A percentile compares a stretch with the other conserved stretches of the same genome.
Evolutionary conservation across 352 stramenopile species (phyloP).

Genomic region (Peronospora belbahrii): DNA sequence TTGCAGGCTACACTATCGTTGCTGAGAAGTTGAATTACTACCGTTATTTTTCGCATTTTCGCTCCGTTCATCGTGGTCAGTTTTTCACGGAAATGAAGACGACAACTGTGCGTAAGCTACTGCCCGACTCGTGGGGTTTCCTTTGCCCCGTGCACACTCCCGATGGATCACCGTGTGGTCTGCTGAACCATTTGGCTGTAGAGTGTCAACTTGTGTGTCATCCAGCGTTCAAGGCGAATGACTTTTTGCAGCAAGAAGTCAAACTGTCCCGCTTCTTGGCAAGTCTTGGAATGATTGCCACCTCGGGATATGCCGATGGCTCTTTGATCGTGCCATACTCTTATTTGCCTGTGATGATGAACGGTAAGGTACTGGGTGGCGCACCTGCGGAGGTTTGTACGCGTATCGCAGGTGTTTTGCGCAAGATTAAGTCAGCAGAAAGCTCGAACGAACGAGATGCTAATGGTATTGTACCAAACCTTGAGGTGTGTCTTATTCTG

Average conservation of each 20-base stretch:
- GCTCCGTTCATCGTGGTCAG: constrained; percentile 96
- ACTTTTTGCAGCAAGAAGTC: constrained; percentile 63
- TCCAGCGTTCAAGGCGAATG: constrained; percentile 63
- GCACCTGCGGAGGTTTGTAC: constrained; percentile 83
- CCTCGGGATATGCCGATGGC: constrained; percentile 70
- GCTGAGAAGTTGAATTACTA: constrained; percentile 99
- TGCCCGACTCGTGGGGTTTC: constrained; percentile 99
- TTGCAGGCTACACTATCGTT: constrained; percentile 98
- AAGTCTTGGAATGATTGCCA: constrained; percentile 77
- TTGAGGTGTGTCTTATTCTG: constrained; percentile 79
- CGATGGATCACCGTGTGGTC: constrained; percentile 97
- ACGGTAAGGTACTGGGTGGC: constrained; percentile 93
- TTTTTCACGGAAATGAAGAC: constrained; percentile 99
- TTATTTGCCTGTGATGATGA: constrained; percentile 94
- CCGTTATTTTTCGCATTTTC: constrained; percentile 98
- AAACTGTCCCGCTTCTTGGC: constrained; percentile 73
- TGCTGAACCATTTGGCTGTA: constrained; percentile 97
- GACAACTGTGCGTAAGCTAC: constrained; percentile 95
- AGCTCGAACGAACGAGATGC: constrained; percentile 47
- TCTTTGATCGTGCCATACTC: constrained; percentile 81
- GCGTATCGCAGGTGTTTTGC: constrained; percentile 61
- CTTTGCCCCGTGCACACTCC: constrained; percentile 99
- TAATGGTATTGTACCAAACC: constrained; percentile 63
- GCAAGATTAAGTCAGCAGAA: constrained; percentile 60
- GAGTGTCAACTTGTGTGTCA: constrained; percentile 85